Evolutionary conservation across 140 eudicot species (phyloP), one percentile per base, ranked within the genome.

Genomic region (Stevia rebaudiana): DNA sequence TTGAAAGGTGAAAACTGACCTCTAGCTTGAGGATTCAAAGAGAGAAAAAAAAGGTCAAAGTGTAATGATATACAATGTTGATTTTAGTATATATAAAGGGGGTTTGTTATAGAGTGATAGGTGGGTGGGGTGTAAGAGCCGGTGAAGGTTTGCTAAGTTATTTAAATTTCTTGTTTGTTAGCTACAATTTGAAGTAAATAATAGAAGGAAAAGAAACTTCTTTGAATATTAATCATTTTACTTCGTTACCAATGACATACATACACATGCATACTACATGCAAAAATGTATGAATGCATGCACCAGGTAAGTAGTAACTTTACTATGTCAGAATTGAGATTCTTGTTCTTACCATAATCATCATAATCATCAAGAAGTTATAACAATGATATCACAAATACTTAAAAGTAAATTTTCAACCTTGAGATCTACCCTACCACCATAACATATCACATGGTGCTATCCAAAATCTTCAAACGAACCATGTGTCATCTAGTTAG

Each of bases 361-460:
- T n/a, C n/a, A n/a, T n/a, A n/a, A n/a, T n/a, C n/a, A 30, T 33
- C 60, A 53, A 25, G 11, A 25, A 11, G 39, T 25, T 53, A 53
- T 53, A 53, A 25, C 61, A 53, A 24, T 24, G 19, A 53, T 53
- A 25, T 51, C 17, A 11, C 40, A n/a, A 13, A 23, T 19, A 40
- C 11, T 44, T 48, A 33, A 50, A 67, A 19, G 36, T 67, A 11
- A 24, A 53, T 9, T 24, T 43, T 68, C 62, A 65, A 71, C 44
- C 81, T 80, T 71, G 44, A 52, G 70, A 65, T 75, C 72, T 71
- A 75, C 78, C 75, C 78, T 63, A 69, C 74, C 51, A 68, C 47
- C 62, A 67, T 52, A 24, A 51, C 24, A 22, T 23, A 67, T 49
- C 33, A 49, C 44, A 66, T 51, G 49, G 16, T 50, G 33, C 37